Evolutionary conservation across 2,329 filamentous ascomycete species (phyloP).

Genomic region (Orbilia blumenaviensis): DNA sequence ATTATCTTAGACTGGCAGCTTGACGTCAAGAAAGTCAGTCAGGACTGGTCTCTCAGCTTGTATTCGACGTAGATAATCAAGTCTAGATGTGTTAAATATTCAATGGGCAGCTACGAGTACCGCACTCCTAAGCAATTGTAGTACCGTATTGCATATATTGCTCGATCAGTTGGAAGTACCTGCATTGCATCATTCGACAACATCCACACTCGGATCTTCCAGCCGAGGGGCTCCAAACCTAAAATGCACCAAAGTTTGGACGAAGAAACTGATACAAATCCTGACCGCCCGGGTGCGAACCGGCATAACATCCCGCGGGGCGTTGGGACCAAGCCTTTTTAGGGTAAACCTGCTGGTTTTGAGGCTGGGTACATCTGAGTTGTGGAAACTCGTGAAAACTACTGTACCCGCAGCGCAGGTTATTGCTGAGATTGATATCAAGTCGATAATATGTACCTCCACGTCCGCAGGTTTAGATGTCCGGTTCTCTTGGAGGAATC

Average conservation of each 20-base stretch:
- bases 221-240: neutral
- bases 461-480: too few relatives aligned
- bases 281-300: neutral
- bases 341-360: neutral
- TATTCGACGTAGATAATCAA: too few relatives aligned
- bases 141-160: too few relatives aligned
- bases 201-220: neutral
- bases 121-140: neutral
- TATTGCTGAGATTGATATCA: too few relatives aligned
- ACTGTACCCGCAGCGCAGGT: too few relatives aligned
- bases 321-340: neutral
- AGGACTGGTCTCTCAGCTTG: too few relatives aligned
- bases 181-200: conserved; percentile 13
- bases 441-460: too few relatives aligned
- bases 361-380: neutral
- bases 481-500: too few relatives aligned
- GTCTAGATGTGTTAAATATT: too few relatives aligned
- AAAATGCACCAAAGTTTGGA: conserved; percentile 3
- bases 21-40: conserved; percentile 9
- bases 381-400: neutral
- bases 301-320: neutral
- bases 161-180: neutral
- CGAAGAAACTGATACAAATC: neutral
- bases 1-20: neutral
- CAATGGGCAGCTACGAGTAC: neutral